Evolutionary conservation across 2,329 filamentous ascomycete genomes (phyloP).

Genomic region (Incumbomyces delicatus): DNA sequence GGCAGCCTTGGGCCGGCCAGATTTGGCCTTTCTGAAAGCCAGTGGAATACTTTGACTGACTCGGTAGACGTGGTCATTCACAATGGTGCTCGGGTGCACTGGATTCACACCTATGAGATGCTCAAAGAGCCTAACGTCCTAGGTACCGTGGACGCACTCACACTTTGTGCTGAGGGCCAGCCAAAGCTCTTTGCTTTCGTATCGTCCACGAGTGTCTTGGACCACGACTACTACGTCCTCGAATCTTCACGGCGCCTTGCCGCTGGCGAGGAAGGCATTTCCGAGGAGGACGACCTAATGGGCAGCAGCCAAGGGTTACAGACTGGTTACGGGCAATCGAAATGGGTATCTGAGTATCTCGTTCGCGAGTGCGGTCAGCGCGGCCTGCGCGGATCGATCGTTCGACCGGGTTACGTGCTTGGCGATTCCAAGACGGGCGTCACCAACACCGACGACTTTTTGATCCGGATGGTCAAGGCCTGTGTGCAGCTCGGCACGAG

Average conservation of each 20-base stretch:
- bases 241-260: slow-evolving; percentile 55
- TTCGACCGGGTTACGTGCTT: slow-evolving; percentile 77
- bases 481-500: slow-evolving; percentile 67
- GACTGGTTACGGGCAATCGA: slow-evolving; percentile 84
- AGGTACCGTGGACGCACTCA: slow-evolving; percentile 66
- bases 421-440: slow-evolving; percentile 62
- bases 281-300: slow-evolving; percentile 67
- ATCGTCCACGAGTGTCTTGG: slow-evolving; percentile 70
- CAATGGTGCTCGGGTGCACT: slow-evolving; percentile 72
- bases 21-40: slow-evolving; percentile 58
- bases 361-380: slow-evolving; percentile 67
- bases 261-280: slow-evolving; percentile 54
- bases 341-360: slow-evolving; percentile 70
- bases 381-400: slow-evolving; percentile 64
- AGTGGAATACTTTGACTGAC: slow-evolving; percentile 56
- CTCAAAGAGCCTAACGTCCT: slow-evolving; percentile 67
- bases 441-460: slow-evolving; percentile 78
- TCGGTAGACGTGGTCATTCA: slow-evolving; percentile 66
- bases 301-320: slow-evolving; percentile 67
- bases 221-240: slow-evolving; percentile 70
- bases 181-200: slow-evolving; percentile 75
- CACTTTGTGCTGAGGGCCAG: slow-evolving; percentile 65
- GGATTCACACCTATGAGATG: slow-evolving; percentile 67
- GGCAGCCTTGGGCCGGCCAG: slow-evolving; percentile 65
- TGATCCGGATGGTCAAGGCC: slow-evolving; percentile 77